Base-by-base conservation (phyloP, 75 land plant species). In the Picea sitchensis region DNA sequence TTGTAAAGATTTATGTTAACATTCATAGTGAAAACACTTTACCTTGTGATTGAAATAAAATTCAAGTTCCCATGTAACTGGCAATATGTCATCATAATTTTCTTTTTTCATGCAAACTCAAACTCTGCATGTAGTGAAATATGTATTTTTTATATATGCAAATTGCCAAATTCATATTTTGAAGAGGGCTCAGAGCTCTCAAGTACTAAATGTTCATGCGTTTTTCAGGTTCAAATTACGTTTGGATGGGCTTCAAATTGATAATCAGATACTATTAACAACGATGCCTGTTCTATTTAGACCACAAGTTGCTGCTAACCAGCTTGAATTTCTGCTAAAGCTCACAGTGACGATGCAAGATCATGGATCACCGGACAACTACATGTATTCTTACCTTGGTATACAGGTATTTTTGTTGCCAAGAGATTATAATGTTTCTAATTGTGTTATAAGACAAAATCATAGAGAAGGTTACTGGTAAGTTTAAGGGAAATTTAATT, bases 231-330 rank as follows among this genome's bases (percentile, higher is more conserved):
- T 95, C 38, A 93, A 98, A 84, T 34, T 98, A 62, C 91, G 92
- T 76, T 79, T 95, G 87, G 85, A 82, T 32, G 90, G 88, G 60
- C 86, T 98, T 38, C 99, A 98, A 88, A 80, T 98, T 73, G 99
- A 98, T 87, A 93, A 93, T 77, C 96, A 98, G 77, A 73, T 98
- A 79, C 99, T 98, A 61, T 82, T 98, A 63, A 95, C 94, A 77
- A 96, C 96, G 36, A 95, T 87, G 90, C 98, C 99, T 65, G 98
- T 98, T 78, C 88, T 98, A n/a, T 98, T 98, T 76, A 87, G 93
- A 73, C 91, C 89, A 38, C 99, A 98, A 82, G 89, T 79, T 60
- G 72, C 84, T 75, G 85, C 80, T 21, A 89, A 87, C 21, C 88
- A 89, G 23, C 59, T 77, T 61, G 98, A 93, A 73, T 88, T 89